phyloP scores from a whole-genome alignment of 768 basidiomycete genomes.

The Mycena galericulata region DNA sequence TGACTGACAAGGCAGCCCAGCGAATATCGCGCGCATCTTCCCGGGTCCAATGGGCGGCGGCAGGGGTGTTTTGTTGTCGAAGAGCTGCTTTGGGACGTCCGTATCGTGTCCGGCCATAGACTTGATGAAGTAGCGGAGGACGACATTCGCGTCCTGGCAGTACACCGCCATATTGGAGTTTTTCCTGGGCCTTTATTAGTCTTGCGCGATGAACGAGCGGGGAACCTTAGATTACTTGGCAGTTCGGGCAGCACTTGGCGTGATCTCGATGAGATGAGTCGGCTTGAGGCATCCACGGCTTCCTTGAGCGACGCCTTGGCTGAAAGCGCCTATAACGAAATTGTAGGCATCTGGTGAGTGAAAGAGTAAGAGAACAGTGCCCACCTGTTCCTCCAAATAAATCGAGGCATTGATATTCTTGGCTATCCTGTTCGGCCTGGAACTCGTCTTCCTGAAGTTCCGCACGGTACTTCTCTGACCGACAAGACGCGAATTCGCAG shows the following conservation, averaged over 20 bases:
- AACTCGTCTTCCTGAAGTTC: constrained; percentile 48
- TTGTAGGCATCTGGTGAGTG: constrained; percentile 45
- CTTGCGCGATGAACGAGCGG: not conserved
- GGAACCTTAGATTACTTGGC: constrained; percentile 61
- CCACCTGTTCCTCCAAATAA: constrained; percentile 57
- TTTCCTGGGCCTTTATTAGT: constrained; percentile 47
- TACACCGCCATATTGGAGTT: constrained; percentile 68
- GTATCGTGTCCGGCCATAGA: constrained; percentile 54
- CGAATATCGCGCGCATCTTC: constrained; percentile 70
- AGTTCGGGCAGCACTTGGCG: constrained; percentile 80
- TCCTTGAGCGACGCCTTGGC: constrained; percentile 64
- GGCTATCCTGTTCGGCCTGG: constrained; percentile 41
- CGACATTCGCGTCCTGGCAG: constrained; percentile 78
- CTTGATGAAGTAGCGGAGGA: constrained; percentile 71
- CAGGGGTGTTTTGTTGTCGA: constrained; percentile 50
- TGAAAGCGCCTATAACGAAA: constrained; percentile 64
- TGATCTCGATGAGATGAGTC: constrained; percentile 77
- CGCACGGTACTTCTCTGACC: constrained; percentile 34
- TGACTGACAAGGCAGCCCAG: constrained; percentile 86
- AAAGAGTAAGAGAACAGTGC: constrained; percentile 45
- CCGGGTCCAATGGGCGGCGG: constrained; percentile 62
- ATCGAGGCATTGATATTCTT: constrained; percentile 53
- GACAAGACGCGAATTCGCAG: constrained; percentile 29
- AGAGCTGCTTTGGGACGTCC: constrained; percentile 55
- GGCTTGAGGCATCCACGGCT: constrained; percentile 63